Base-by-base conservation (phyloP, 768 basidiomycete genomes). In the Phylloporus sp. region DNA sequence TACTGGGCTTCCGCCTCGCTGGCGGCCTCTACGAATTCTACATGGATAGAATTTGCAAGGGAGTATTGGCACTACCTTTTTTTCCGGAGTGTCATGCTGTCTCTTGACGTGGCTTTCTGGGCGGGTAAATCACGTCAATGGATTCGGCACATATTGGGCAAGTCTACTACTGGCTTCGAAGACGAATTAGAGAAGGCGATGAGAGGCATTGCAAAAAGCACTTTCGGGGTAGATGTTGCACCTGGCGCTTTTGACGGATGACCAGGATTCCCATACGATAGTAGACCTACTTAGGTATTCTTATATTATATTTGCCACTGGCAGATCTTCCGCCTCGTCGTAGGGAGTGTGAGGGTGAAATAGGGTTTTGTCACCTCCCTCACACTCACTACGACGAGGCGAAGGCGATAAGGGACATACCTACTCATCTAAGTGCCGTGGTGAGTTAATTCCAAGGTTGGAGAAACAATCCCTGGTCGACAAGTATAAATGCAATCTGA, bases 181-280 rank as follows among this genome's bases (percentile, higher is more conserved):
- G 88, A 91, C 54, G 82, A 88, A 65, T 65, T 95, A 47, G 90
- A 95, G 76, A 73, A 74, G 57, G 79, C 81, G 26, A 82, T 92
- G 75, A 73, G 82, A 40, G 80, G 75, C 10, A 80, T 92, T 68
- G 90, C 91, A n/a, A 85, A 81, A 63, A 81, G 79, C 42, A 86
- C 82, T 54, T 76, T 94, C 49, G 92, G 92, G 3, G 76, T 94
- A 38, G 89, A 94, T 45, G 77, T 91, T 15, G 76, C 74, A 2
- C 73, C 78, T 9, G 72, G 67, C 22, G 79, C 73, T 4, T 91
- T 89, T 65, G 67, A 72, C 5, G 82, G 80, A 22, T 69, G 52
- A 77, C 26, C 29, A 3, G 16, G 18, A 8, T 24, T 11, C 18
- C 11, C 29, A 32, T 12, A 22, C 40, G 24, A 26, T 41, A 42